Evolutionary conservation across 495 filamentous ascomycete genomes (phyloP), one percentile per base, ranked within the genome.

Genomic region (Monascus purpureus): DNA sequence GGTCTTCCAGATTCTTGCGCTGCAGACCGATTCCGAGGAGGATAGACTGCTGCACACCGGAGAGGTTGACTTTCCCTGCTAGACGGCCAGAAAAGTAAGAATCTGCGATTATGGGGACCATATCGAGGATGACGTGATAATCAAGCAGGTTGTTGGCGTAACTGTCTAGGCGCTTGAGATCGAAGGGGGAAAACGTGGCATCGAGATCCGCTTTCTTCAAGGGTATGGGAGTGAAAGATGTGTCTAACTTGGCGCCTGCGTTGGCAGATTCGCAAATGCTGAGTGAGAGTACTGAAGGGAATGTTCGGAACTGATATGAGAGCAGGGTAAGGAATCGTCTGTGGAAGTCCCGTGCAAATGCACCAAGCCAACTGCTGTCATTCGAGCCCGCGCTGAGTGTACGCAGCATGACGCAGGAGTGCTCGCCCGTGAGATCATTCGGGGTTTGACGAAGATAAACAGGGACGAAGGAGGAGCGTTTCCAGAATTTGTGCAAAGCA

Each of bases 141-240:
- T 99, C 92, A 12, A 99, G 69, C 55, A 95, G 78, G 49, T 93
- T 94, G 56, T 90, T 92, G 8, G 90, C 82, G 46, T 96, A 99
- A 37, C 79, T 82, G 47, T 95, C 88, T 17, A 96, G 65, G 18
- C 92, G 76, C 58, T 94, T 94, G 38, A 93, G 70, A 48, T 99
- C 92, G 49, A 85, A 95, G 1, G 92, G 85, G 8, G 83, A 85
- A 49, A 96, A 71, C 1, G 73, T 48, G 18, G 48, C 57, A 40
- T 94, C 87, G 6, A 99, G 65, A 22, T 80, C 73, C 6, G 48
- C 31, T 50, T 92, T 94, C 1, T 57, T 72, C 12, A 94, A 61
- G 9, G 61, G 61, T 3, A 47, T 45, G 1, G 65, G 54, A 19
- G 65, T 49, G 37, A 69, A 59, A 5, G 63, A 54, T 1, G 53